Base-by-base conservation (phyloP, 1,139 yeast genomes). In the Yamadazyma siamensis region DNA sequence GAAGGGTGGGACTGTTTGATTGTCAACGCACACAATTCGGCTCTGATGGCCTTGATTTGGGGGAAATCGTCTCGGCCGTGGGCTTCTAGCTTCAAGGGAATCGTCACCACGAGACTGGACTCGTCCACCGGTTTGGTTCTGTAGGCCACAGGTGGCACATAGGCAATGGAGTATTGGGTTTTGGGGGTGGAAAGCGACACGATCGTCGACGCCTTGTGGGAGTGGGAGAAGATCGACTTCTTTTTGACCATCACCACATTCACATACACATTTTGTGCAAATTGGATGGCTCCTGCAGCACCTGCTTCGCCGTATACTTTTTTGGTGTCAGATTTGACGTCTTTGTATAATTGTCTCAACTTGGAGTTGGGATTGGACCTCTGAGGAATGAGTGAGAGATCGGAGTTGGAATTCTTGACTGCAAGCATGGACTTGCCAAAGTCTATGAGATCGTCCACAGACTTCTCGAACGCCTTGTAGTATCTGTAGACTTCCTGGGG, bases 111-210 rank as follows among this genome's bases (percentile, higher is more conserved):
- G 8, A 59, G 47, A 21, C 46, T 39, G 3, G 29, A 32, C 10
- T 8, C 7, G 6, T 43, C 41, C n/a, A 38, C 34, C 1, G 40
- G 32, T 7, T 36, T 39, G 7, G 20, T 18, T 22, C 67, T 43
- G 29, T 40, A 61, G 31, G 47, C 50, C 2, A 42, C 18, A 1
- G 74, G 73, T 1, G 71, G 62, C 3, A 57, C 51, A 37, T 67
- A 68, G 5, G 47, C 43, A 2, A 56, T 41, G 7, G 40, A 39
- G 32, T 66, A 63, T 12, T 46, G 47, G 4, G 47, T 44, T 31
- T 63, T 61, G 0, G 71, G 69, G 0, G 70, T 59, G 3, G 67
- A 50, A 15, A 67, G 50, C 2, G 68, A 55, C 0, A 67, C 35
- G 2, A 62, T 43, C 28, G 52, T 40, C 2, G 54, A 38, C 31